Percentiles rank a stretch among this genome's conserved stretches.
Conservation (phyloP, 768 basidiomycete genomes). For the Cantharellus cinnabarinus region DNA sequence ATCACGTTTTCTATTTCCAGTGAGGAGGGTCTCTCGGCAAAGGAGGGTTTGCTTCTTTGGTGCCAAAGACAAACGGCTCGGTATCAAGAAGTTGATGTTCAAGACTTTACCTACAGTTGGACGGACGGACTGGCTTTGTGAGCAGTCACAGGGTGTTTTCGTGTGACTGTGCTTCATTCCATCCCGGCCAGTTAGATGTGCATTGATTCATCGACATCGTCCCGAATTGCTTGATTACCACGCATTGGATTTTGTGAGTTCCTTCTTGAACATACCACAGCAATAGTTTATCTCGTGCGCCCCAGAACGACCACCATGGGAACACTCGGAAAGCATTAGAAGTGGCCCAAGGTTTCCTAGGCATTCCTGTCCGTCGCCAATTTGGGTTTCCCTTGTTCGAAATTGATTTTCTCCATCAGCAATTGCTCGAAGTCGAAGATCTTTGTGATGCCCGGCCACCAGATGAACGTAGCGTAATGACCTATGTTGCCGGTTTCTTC, state of each 20-base stretch:
- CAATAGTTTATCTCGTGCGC: background rate
- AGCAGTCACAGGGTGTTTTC: constrained; percentile 17
- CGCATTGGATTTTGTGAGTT: constrained; percentile 55
- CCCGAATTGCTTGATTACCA: constrained; percentile 89
- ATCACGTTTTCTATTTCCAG: constrained; percentile 22
- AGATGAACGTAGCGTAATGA: constrained; percentile 95
- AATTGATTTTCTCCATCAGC: constrained; percentile 24
- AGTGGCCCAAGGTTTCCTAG: constrained; percentile 70
- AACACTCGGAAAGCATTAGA: constrained; percentile 79
- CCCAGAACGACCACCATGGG: constrained; percentile 49
- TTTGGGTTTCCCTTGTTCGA: background rate
- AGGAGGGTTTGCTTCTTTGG: constrained; percentile 93
- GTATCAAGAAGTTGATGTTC: constrained; percentile 81
- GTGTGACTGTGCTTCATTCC: background rate
- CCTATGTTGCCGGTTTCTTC: constrained; percentile 92
- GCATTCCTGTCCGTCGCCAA: constrained; percentile 54
- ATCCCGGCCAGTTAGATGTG: constrained; percentile 42
- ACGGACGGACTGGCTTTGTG: constrained; percentile 89
- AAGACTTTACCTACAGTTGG: constrained; percentile 87
- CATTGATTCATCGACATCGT: constrained; percentile 90
- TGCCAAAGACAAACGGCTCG: constrained; percentile 89
- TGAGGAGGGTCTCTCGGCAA: constrained; percentile 95
- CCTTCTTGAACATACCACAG: background rate
- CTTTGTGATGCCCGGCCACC: constrained; percentile 71
- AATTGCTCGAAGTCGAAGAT: constrained; percentile 91